Evolutionary conservation across 1,284 basidiomycete genomes (phyloP).

Genomic region (Mycena sp.): DNA sequence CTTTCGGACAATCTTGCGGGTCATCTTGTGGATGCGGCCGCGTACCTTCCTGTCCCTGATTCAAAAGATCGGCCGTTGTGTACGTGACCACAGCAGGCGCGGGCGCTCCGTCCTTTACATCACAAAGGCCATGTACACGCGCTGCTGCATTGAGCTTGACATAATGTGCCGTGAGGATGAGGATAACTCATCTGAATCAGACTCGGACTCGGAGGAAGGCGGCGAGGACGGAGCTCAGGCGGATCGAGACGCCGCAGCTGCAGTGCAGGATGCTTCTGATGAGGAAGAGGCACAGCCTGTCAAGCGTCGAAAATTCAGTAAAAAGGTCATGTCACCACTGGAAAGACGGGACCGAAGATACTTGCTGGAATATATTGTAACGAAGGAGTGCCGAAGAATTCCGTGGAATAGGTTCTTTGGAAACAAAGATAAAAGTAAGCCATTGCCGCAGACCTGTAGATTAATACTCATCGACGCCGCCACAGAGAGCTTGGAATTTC

Average conservation of each 20-base stretch:
- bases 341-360: conserved; percentile 20
- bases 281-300: conserved; percentile 3
- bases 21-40: conserved; percentile 24
- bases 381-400: conserved; percentile 6
- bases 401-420: conserved; percentile 27
- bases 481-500: neutral
- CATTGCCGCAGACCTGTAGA: too few relatives aligned
- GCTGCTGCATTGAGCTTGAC: conserved; percentile 5
- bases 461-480: too few relatives aligned
- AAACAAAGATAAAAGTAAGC: conserved; percentile 30
- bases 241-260: conserved; percentile 12
- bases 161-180: neutral
- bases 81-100: neutral
- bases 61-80: conserved; percentile 27
- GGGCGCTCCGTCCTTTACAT: conserved; percentile 21
- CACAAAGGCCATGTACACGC: conserved; percentile 24
- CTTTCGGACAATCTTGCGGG: conserved; percentile 21
- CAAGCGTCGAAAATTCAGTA: neutral
- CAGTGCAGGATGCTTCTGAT: neutral
- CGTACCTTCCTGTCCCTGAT: conserved; percentile 23
- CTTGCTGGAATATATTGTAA: conserved; percentile 26
- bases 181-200: neutral
- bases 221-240: neutral
- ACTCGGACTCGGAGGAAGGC: neutral
- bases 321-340: neutral